These are phyloP conservation scores for Trichosanthes truncata DNA, from an alignment of 306 rosid species.

Conservation along the genomic window DNA sequence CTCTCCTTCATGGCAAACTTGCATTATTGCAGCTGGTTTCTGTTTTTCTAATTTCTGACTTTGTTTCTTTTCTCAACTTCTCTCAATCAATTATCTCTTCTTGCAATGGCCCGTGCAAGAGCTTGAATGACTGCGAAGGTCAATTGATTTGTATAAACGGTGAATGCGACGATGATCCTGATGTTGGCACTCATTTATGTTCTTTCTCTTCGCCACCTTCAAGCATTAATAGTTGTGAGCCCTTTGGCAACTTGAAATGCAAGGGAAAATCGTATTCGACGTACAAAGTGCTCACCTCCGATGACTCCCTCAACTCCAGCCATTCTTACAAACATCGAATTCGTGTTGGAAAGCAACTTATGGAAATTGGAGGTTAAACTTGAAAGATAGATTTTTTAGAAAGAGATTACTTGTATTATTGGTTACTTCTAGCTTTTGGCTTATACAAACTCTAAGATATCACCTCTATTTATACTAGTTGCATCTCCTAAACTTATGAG, in stretches of 20 bases:
- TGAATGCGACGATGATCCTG: slow-evolving; percentile 39
- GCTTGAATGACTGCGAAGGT: slow-evolving; percentile 25
- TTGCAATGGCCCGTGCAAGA: slow-evolving; percentile 27
- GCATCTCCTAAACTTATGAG: too few relatives aligned
- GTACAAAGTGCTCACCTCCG: slow-evolving; percentile 19
- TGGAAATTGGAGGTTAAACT: too few relatives aligned
- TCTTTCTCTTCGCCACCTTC: background rate
- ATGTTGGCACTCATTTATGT: slow-evolving; percentile 26
- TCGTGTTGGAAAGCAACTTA: too few relatives aligned
- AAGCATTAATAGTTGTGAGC: background rate
- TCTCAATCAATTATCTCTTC: slow-evolving; percentile 24
- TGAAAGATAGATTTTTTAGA: too few relatives aligned
- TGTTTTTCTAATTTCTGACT: background rate
- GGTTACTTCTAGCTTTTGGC: too few relatives aligned
- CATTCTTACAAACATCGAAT: slow-evolving; percentile 26
- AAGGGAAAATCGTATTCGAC: background rate
- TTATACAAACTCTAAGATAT: too few relatives aligned
- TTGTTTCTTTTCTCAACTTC: slow-evolving; percentile 7
- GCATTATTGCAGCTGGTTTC: background rate
- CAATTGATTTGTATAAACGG: slow-evolving; percentile 40
- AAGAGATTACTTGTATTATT: too few relatives aligned
- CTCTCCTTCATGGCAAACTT: background rate
- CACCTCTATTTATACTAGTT: too few relatives aligned
- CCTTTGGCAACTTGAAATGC: slow-evolving; percentile 16
- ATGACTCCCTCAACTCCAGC: slow-evolving; percentile 17